Evolutionary conservation across 208 protist genomes (phyloP).

Genomic region (Wallacemonas sp.): DNA sequence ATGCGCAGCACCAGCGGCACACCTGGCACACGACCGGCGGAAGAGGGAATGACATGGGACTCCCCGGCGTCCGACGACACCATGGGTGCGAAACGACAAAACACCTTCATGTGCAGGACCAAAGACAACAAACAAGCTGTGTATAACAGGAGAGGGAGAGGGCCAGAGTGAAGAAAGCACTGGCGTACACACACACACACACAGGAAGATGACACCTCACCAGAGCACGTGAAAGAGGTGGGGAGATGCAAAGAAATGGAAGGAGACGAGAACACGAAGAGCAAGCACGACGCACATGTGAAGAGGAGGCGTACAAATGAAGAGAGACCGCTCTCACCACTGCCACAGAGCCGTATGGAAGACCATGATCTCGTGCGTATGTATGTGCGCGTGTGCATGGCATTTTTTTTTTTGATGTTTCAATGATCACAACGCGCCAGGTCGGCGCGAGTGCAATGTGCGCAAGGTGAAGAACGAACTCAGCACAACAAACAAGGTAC

Average conservation of each 20-base stretch:
- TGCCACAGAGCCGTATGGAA: too few species aligned
- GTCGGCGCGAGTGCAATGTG: too few species aligned
- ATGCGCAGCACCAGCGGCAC: slow-evolving; percentile 21
- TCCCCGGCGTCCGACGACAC: background rate
- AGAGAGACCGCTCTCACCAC: too few species aligned
- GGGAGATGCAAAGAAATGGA: background rate
- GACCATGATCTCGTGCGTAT: slow-evolving; percentile 4
- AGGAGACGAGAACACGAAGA: background rate
- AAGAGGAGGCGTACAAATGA: too few species aligned
- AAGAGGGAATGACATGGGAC: background rate
- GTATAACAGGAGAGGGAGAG: slow-evolving; percentile 10
- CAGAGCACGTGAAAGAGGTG: background rate
- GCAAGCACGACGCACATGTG: background rate
- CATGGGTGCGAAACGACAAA: slow-evolving; percentile 51
- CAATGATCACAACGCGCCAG: background rate
- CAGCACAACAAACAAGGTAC: too few species aligned
- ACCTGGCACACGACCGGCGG: slow-evolving; percentile 4
- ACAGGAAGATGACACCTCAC: too few species aligned
- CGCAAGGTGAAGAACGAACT: too few species aligned
- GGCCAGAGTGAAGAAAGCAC: slow-evolving; percentile 11
- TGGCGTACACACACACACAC: slow-evolving; percentile 5
- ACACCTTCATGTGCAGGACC: slow-evolving; percentile 44
- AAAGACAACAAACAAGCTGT: background rate
- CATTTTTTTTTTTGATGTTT: background rate
- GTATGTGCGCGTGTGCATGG: background rate